phyloP scores from a whole-genome alignment of 2,329 filamentous ascomycete species.

The Hansfordia pulvinata region DNA sequence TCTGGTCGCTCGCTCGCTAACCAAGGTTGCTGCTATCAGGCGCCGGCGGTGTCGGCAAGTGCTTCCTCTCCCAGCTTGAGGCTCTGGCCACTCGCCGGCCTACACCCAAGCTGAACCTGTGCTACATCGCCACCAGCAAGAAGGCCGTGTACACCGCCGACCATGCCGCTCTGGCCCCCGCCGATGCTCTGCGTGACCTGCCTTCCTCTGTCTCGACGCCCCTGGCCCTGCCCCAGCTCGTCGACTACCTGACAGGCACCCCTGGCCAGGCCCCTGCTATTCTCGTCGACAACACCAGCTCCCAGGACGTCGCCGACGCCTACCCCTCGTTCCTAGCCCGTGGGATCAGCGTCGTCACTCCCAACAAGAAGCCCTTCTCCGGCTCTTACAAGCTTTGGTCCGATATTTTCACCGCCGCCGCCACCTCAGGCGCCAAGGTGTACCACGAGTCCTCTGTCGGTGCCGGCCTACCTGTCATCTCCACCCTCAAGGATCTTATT shows the following conservation, averaged over 20 bases:
- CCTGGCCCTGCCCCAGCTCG: slow-evolving; percentile 54
- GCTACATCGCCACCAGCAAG: slow-evolving; percentile 76
- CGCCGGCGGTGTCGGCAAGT: slow-evolving; percentile 83
- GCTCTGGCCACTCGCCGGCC: slow-evolving; percentile 51
- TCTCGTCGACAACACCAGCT: slow-evolving; percentile 92
- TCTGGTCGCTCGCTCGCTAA: slow-evolving; percentile 4
- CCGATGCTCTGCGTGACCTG: slow-evolving; percentile 47
- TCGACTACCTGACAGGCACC: slow-evolving; percentile 71
- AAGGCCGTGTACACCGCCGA: slow-evolving; percentile 65
- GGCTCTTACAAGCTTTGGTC: slow-evolving; percentile 71
- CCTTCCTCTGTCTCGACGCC: slow-evolving; percentile 50
- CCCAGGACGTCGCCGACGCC: slow-evolving; percentile 66
- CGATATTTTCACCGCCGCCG: slow-evolving; percentile 67
- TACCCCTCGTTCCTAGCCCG: slow-evolving; percentile 73
- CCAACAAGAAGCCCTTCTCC: slow-evolving; percentile 98
- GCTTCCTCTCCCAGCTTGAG: slow-evolving; percentile 74
- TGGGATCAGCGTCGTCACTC: slow-evolving; percentile 84
- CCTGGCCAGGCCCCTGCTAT: slow-evolving; percentile 57
- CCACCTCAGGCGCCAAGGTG: slow-evolving; percentile 60
- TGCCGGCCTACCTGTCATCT: slow-evolving; percentile 85
- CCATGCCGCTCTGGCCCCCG: slow-evolving; percentile 54
- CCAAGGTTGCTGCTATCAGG: no score
- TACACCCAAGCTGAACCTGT: slow-evolving; percentile 58
- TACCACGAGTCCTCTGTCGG: slow-evolving; percentile 95
- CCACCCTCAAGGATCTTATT: slow-evolving; percentile 85